Base-by-base conservation (phyloP, 1,284 basidiomycete genomes). In the Boletus albobrunnescens region DNA sequence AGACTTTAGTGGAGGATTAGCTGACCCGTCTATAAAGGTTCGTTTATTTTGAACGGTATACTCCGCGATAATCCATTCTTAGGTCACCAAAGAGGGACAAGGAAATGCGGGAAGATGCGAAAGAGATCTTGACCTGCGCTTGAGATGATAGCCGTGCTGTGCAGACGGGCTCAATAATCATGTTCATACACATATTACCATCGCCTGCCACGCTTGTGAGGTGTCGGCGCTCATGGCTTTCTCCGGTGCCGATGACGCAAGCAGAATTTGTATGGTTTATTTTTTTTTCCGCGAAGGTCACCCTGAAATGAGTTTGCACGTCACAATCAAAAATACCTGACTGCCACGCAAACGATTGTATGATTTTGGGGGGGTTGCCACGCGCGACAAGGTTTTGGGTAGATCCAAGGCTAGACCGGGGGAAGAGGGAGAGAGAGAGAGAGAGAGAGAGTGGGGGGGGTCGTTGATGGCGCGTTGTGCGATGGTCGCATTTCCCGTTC, bases 131-230 rank as follows among this genome's bases (percentile, higher is more conserved):
- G 56, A 47, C 46, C 53, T 56, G 48, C 58, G 57, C 60, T 59
- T 63, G 56, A 37, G n/a, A n/a, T 60, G 57, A 64, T 63, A 59
- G 58, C 58, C 58, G 58, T 64, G 58, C 58, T 64, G 58, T 59
- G 58, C 57, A 42, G n/a, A n/a, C 59, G 57, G 61, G 1, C 6
- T 20, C 51, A 64, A 62, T 59, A 63, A 24, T 61, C 44, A 49
- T 61, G 49, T 59, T 52, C 46, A 51, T n/a, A n/a, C n/a, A n/a
- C n/a, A 16, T 59, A 24, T 57, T 57, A 47, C 58, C 57, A 63
- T 60, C 51, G 48, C 50, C 48, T 64, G 56, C 59, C 61, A 61
- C 42, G 52, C 52, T 59, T 59, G 46, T 59, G 58, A 59, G 58
- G 27, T 64, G 59, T 59, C 58, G 58, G 58, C 58, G 58, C 58